Evolutionary conservation across 2,329 filamentous ascomycete species (phyloP).

Genomic region (Stemphylium vesicarium): DNA sequence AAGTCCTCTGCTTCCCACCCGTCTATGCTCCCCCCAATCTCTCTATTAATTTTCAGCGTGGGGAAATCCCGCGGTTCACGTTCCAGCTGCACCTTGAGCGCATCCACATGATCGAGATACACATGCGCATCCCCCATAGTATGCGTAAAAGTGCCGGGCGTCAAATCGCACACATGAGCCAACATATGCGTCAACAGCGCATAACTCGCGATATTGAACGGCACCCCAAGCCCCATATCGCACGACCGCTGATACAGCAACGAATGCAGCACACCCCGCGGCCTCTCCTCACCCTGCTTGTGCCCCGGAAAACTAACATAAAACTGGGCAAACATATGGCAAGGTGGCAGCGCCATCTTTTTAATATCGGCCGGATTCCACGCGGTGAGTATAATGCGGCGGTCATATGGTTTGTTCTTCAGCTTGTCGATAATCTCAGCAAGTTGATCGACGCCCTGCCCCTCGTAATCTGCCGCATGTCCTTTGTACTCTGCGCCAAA

Average conservation of each 20-base stretch:
- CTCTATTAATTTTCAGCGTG: constrained; percentile 72
- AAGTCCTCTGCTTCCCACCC: constrained; percentile 91
- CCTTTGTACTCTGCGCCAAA: constrained; percentile 87
- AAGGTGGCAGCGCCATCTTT: constrained; percentile 91
- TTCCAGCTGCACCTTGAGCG: constrained; percentile 78
- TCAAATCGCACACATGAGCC: constrained; percentile 81
- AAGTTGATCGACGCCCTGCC: constrained; percentile 90
- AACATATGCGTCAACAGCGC: constrained; percentile 95
- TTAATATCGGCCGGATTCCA: constrained; percentile 91
- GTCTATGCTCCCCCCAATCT: constrained; percentile 78
- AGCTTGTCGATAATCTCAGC: constrained; percentile 89
- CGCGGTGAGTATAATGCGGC: constrained; percentile 86
- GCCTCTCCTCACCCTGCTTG: constrained; percentile 37
- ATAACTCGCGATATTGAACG: constrained; percentile 97
- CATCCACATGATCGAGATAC: constrained; percentile 90
- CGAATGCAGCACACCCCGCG: constrained; percentile 78
- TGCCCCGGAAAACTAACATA: constrained; percentile 76
- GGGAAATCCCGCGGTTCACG: constrained; percentile 85
- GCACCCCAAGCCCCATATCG: constrained; percentile 96
- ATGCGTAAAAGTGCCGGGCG: constrained; percentile 87
- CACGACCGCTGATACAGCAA: constrained; percentile 92
- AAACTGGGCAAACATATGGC: constrained; percentile 98
- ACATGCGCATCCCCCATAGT: constrained; percentile 99
- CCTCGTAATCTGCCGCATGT: constrained; percentile 76
- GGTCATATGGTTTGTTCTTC: constrained; percentile 81